Base-by-base conservation (phyloP, 352 stramenopile species). In the Phytophthora sp. region DNA sequence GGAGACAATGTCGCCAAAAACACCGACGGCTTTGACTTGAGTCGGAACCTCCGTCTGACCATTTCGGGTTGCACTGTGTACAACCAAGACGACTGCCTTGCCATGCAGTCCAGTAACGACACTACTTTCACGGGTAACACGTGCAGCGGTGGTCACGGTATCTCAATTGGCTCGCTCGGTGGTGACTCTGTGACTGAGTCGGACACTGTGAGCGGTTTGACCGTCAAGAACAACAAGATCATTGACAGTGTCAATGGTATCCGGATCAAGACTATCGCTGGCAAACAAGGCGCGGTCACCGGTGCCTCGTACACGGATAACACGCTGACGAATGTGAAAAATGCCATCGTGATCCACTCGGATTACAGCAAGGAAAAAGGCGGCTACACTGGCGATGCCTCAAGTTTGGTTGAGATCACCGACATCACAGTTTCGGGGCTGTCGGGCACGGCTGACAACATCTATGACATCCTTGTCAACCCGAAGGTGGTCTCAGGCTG, bases 31-130 rank as follows among this genome's bases (percentile, higher is more conserved):
- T 74, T 74, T 24, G 66, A 74, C 23, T 64, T 74, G 46, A 74
- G 66, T 39, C 45, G 51, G 10, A 74, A 74, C 28, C 46, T 54
- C 21, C 59, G 54, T 10, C 24, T 74, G n/a, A 74, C 66, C 21
- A 74, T 74, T 35, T 67, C 66, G 6, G 60, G 66, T n/a, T 67
- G 59, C 30, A 71, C 53, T 3, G 59, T 74, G 27, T 74, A 74
- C 66, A 74, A 70, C 59, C 60, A 74, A 28, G 65, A 74, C 35
- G 64, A 69, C 45, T 73, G 63, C 8, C 57, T 72, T 10, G 56
- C 63, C 50, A 72, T 72, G 63, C 63, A 72, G 31, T 72, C 63
- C 27, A 69, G 57, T 23, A 72, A 61, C 21, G 54, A 60, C 28
- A 72, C 64, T 1, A 62, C 50, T 20, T 72, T 72, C 57, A 55